A percentile compares a stretch with the other conserved stretches of the same genome.
Conservation (phyloP, 371 early-diverging fungal species). For the Actinomortierella wolfii region DNA sequence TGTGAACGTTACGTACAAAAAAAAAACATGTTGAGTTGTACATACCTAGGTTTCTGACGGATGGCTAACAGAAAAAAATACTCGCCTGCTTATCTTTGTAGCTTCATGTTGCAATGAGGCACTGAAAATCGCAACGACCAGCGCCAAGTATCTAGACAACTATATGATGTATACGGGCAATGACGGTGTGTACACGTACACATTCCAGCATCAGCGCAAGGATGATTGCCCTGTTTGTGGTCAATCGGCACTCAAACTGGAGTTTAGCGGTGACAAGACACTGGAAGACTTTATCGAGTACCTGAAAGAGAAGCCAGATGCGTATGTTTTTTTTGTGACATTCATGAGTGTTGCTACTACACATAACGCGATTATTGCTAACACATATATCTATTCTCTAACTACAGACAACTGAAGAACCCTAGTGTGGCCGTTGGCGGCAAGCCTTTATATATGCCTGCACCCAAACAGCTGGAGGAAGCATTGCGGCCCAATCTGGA, state of each 20-base stretch:
- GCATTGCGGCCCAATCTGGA: constrained; percentile 75
- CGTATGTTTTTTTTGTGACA: constrained; percentile 52
- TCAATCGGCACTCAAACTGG: constrained; percentile 48
- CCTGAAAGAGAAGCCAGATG: constrained; percentile 71
- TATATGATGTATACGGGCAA: constrained; percentile 97
- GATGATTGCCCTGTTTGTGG: constrained; percentile 95
- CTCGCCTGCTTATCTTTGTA: constrained; percentile 37
- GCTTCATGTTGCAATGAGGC: constrained; percentile 96
- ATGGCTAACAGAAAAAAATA: no score
- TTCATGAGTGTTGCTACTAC: neutral
- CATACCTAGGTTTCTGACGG: no score
- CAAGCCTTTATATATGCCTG: constrained; percentile 80
- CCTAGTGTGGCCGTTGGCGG: constrained; percentile 70
- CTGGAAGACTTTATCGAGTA: constrained; percentile 76
- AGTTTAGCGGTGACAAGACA: constrained; percentile 52
- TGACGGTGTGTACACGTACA: constrained; percentile 88
- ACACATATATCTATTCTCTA: neutral
- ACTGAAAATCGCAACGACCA: constrained; percentile 84
- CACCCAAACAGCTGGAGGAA: constrained; percentile 71
- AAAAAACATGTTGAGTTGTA: no score
- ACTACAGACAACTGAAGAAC: constrained; percentile 72
- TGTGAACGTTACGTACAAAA: neutral
- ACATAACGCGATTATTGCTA: neutral
- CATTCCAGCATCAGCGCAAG: constrained; percentile 84
- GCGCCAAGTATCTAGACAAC: constrained; percentile 81